Percentiles rank a stretch among this genome's conserved stretches.
Evolutionary conservation across 2,329 filamentous ascomycete genomes (phyloP).

Genomic region (Nemania serpens): DNA sequence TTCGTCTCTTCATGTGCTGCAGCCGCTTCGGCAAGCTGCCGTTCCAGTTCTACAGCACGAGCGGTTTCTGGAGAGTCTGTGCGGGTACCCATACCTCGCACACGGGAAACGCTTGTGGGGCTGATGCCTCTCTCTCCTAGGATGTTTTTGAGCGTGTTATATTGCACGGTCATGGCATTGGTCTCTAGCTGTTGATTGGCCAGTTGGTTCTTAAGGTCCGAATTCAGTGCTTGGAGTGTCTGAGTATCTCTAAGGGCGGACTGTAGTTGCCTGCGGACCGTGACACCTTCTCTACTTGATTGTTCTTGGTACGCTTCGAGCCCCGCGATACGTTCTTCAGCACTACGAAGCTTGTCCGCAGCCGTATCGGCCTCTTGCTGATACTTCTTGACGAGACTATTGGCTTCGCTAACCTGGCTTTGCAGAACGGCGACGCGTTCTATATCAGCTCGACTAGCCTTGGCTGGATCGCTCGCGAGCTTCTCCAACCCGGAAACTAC

Average conservation of each 20-base stretch:
- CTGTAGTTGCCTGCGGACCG: slow-evolving; percentile 88
- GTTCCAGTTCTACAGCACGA: slow-evolving; percentile 83
- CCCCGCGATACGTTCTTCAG: slow-evolving; percentile 95
- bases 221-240: slow-evolving; percentile 76
- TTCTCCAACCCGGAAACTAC: slow-evolving; percentile 83
- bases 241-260: slow-evolving; percentile 82
- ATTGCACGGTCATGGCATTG: slow-evolving; percentile 91
- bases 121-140: slow-evolving; percentile 87
- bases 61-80: slow-evolving; percentile 80
- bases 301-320: slow-evolving; percentile 98
- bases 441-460: slow-evolving; percentile 54
- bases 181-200: slow-evolving; percentile 88
- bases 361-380: slow-evolving; percentile 86
- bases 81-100: slow-evolving; percentile 72
- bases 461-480: slow-evolving; percentile 60
- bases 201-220: slow-evolving; percentile 80
- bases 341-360: slow-evolving; percentile 85
- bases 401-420: slow-evolving; percentile 77
- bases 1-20: slow-evolving; percentile 88
- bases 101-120: slow-evolving; percentile 71
- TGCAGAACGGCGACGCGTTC: slow-evolving; percentile 77
- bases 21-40: slow-evolving; percentile 77
- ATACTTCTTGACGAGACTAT: slow-evolving; percentile 81
- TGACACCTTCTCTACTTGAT: slow-evolving; percentile 88
- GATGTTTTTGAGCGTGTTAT: slow-evolving; percentile 91